These are phyloP conservation scores for Aspergillus jensenii DNA, from an alignment of 2,329 filamentous ascomycete genomes.

Conservation along the genomic window DNA sequence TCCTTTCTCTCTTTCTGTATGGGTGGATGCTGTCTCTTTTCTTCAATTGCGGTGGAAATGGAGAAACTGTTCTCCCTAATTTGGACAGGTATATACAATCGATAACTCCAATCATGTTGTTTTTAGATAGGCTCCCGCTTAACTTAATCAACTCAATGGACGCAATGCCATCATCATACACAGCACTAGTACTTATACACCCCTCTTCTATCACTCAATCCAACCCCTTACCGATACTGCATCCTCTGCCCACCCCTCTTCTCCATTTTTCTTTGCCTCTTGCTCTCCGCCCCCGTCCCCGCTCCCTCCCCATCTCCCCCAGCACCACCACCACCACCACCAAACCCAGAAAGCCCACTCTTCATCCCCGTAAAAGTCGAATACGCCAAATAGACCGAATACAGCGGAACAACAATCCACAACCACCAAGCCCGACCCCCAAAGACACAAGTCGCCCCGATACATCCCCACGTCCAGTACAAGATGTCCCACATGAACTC, in stretches of 20 bases:
- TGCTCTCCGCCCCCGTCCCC: constrained; percentile 40
- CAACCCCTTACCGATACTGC: constrained; percentile 38
- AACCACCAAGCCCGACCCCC: constrained; percentile 78
- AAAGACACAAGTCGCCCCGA: constrained; percentile 69
- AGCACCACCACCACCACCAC: constrained; percentile 29
- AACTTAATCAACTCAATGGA: neutral
- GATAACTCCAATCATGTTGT: neutral
- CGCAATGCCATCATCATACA: neutral
- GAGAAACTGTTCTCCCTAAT: neutral
- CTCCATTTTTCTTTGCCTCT: constrained; percentile 55
- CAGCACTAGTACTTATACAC: neutral
- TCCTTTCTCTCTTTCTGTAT: neutral
- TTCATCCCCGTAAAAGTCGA: constrained; percentile 49
- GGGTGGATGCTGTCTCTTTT: neutral
- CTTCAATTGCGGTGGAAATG: neutral
- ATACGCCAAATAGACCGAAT: constrained; percentile 48
- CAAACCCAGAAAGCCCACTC: constrained; percentile 44
- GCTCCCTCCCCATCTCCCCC: constrained; percentile 18
- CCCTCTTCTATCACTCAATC: too few relatives aligned
- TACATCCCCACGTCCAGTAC: constrained; percentile 86
- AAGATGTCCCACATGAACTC: constrained; percentile 98
- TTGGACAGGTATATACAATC: constrained; percentile 2
- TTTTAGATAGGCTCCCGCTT: too few relatives aligned
- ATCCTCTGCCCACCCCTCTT: constrained; percentile 49
- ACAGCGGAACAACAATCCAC: constrained; percentile 53